A percentile compares a stretch with the other conserved stretches of the same genome.
These are phyloP conservation scores for Xylaria longipes DNA, from an alignment of 495 filamentous ascomycete genomes.

Conservation along the genomic window DNA sequence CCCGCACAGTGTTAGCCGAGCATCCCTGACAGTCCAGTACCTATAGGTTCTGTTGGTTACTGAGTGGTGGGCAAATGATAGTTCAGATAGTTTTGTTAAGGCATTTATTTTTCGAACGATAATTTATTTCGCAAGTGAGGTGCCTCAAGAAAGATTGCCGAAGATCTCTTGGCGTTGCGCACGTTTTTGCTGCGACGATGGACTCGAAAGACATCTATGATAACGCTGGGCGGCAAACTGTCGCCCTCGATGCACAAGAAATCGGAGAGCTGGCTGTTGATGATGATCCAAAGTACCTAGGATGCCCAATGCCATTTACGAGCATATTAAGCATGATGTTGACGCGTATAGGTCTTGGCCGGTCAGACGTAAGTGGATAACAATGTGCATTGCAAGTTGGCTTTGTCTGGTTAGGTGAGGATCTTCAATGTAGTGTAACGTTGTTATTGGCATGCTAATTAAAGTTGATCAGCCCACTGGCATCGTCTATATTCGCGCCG, in stretches of 20 bases:
- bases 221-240: background rate
- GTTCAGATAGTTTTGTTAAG: background rate
- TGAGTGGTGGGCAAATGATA: background rate
- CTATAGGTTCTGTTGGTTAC: background rate
- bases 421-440: background rate
- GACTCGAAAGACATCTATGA: background rate
- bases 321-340: background rate
- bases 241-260: background rate
- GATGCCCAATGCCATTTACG: background rate
- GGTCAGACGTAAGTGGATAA: background rate
- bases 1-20: background rate
- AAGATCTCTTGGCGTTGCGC: background rate
- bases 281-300: background rate
- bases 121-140: background rate
- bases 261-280: background rate
- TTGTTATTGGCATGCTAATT: background rate
- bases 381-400: background rate
- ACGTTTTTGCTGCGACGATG: background rate
- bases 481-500: constrained; percentile 64
- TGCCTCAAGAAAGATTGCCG: background rate
- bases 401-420: background rate
- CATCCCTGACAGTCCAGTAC: background rate
- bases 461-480: background rate
- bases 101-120: background rate
- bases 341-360: background rate